Evolutionary conservation across 768 basidiomycete genomes (phyloP).

Genomic region (Mycena amicta): DNA sequence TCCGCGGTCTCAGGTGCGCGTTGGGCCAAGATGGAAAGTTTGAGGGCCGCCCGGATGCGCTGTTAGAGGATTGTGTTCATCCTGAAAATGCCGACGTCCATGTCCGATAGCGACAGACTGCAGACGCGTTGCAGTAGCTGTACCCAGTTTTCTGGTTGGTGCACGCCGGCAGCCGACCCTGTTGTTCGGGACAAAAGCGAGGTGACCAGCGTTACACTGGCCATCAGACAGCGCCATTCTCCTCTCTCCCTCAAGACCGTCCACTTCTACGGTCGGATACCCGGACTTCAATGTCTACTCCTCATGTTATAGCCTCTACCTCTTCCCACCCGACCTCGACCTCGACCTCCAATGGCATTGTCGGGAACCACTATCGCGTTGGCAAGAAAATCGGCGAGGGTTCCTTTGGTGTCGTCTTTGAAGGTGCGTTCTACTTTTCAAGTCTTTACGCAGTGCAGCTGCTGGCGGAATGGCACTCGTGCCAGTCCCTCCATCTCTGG

Average conservation of each 20-base stretch:
- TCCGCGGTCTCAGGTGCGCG: no score
- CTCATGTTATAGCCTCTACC: slow-evolving; percentile 83
- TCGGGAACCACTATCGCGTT: slow-evolving; percentile 82
- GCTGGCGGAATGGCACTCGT: no score
- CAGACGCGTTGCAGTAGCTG: no score
- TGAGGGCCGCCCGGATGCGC: no score
- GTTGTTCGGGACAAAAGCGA: slow-evolving; percentile 12
- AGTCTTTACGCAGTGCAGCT: no score
- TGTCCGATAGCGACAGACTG: no score
- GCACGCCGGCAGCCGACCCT: no score
- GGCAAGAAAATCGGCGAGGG: slow-evolving; percentile 99
- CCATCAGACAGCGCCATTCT: neutral
- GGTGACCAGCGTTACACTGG: neutral
- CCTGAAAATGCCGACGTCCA: no score
- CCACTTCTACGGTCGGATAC: slow-evolving; percentile 12
- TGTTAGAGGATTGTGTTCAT: no score
- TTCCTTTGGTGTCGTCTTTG: slow-evolving; percentile 97
- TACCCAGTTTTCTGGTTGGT: no score
- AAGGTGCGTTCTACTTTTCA: slow-evolving; percentile 58
- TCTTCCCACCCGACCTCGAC: slow-evolving; percentile 68
- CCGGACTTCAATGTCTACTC: slow-evolving; percentile 63
- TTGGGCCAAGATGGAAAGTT: no score
- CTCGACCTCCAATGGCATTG: slow-evolving; percentile 66
- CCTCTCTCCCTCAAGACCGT: neutral
- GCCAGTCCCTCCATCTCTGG: no score